A percentile compares a stretch with the other conserved stretches of the same genome.
Conservation (phyloP, 805 yeast genomes). For the Scheffersomyces stipitis region DNA sequence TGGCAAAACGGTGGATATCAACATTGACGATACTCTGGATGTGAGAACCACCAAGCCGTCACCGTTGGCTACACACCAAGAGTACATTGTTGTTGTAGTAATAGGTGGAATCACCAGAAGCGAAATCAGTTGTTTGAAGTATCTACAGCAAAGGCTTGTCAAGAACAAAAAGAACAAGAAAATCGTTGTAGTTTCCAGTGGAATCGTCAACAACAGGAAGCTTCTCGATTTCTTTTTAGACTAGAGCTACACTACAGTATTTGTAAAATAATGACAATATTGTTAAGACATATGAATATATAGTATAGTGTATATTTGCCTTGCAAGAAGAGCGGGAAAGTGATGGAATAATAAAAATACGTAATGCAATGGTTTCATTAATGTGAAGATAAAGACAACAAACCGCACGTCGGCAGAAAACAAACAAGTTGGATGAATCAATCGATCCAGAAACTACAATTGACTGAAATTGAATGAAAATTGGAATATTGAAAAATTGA, state of each 20-base stretch:
- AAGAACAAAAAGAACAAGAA: constrained; percentile 27
- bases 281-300: no score
- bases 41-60: constrained; percentile 13
- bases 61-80: constrained; percentile 15
- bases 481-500: no score
- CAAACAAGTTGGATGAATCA: no score
- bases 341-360: no score
- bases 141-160: constrained; percentile 49
- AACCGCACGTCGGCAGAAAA: no score
- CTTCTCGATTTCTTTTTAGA: constrained; percentile 16
- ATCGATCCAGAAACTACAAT: no score
- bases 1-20: constrained; percentile 41
- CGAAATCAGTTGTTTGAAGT: constrained; percentile 72
- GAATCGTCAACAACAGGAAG: constrained; percentile 38
- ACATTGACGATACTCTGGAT: constrained; percentile 28
- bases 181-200: constrained; percentile 44
- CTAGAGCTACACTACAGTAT: not conserved
- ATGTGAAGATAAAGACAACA: no score
- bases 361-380: no score
- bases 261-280: not conserved
- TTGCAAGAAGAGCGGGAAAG: no score
- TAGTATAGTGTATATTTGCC: no score
- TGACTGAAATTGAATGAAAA: no score
- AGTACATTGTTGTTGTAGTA: constrained; percentile 49
- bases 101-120: constrained; percentile 87